Conservation (phyloP, 73 alveolate genomes). For the Paramecium octaurelia region DNA sequence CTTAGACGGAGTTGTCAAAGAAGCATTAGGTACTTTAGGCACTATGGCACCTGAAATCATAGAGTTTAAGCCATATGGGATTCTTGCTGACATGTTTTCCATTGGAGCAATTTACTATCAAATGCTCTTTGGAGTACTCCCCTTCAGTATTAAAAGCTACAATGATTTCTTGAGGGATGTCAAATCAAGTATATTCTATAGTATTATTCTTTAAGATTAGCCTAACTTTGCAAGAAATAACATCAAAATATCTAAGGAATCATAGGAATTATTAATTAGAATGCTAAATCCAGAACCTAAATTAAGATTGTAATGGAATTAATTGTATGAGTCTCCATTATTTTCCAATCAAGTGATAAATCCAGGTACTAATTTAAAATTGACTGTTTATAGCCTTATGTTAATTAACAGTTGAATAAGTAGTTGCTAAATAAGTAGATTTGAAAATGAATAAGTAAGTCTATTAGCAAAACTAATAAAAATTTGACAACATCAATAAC, state of each 20-base stretch:
- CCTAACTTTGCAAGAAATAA: conserved; percentile 4
- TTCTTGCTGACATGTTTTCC: conserved; percentile 44
- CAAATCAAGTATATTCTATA: not conserved
- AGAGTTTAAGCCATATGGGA: conserved; percentile 32
- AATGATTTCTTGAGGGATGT: conserved; percentile 44
- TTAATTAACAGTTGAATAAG: not conserved
- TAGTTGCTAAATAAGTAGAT: conserved; percentile 7
- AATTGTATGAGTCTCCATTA: conserved; percentile 9
- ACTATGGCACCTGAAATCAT: conserved; percentile 51
- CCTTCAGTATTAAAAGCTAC: conserved; percentile 7
- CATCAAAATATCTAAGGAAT: not conserved
- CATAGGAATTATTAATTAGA: not conserved
- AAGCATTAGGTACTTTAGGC: conserved; percentile 50
- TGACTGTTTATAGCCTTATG: not conserved
- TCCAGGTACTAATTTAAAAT: not conserved
- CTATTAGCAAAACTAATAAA: not conserved
- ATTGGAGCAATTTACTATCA: conserved; percentile 22
- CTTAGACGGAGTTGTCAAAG: not conserved
- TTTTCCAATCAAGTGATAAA: not conserved
- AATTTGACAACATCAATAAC: not conserved
- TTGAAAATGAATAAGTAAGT: not conserved
- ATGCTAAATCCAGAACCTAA: conserved; percentile 24
- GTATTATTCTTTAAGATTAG: not conserved
- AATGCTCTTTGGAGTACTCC: not conserved
- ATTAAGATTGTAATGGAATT: conserved; percentile 16